These are phyloP conservation scores for Vishniacozyma victoriae DNA, from an alignment of 768 basidiomycete genomes.

Conservation along the genomic window DNA sequence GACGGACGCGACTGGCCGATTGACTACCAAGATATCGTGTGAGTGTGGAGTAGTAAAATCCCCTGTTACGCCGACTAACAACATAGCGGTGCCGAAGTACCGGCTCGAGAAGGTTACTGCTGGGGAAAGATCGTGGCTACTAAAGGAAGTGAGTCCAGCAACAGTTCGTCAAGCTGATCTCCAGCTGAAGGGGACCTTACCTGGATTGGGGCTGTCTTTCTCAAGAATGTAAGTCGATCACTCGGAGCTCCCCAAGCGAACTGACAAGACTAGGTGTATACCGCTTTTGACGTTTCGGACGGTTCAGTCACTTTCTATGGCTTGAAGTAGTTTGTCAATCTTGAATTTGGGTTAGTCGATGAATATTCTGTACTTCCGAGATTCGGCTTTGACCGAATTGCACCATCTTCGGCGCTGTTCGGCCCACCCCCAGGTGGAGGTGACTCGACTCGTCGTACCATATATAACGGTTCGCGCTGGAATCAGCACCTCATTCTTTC, in stretches of 20 bases:
- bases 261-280: neutral
- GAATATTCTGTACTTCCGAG: too few relatives aligned
- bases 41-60: too few relatives aligned
- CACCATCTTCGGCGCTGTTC: too few relatives aligned
- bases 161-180: neutral
- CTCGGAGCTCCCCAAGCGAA: neutral
- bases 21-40: neutral
- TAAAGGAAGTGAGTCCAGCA: neutral
- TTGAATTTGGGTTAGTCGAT: too few relatives aligned
- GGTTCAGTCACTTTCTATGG: neutral
- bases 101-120: neutral
- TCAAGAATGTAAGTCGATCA: conserved; percentile 11
- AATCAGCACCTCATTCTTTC: too few relatives aligned
- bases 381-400: too few relatives aligned
- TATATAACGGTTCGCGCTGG: too few relatives aligned
- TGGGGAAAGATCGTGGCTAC: neutral
- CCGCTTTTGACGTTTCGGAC: neutral
- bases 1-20: neutral
- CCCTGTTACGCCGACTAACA: too few relatives aligned
- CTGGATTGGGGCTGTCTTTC: conserved; percentile 8
- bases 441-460: too few relatives aligned
- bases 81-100: too few relatives aligned
- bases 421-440: too few relatives aligned
- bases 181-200: neutral
- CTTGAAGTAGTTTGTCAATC: too few relatives aligned